These are phyloP conservation scores for Ettlia oleoabundans DNA, from an alignment of 139 green algal genomes.

Conservation along the genomic window DNA sequence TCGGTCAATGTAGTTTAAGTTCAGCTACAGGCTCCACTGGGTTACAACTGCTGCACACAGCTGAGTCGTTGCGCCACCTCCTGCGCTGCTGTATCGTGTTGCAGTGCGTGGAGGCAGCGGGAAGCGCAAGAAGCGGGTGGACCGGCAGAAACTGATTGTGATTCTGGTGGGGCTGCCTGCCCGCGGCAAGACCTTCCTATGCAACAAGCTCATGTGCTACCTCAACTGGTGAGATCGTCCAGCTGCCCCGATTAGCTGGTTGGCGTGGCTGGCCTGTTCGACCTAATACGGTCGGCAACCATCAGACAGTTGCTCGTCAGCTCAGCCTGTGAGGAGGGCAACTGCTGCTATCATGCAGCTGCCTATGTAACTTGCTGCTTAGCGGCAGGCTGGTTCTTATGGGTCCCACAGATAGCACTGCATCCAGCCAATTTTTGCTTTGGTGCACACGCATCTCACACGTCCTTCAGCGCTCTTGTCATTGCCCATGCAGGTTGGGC, in stretches of 20 bases:
- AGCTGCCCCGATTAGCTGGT: too few relatives aligned
- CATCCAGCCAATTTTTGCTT: too few relatives aligned
- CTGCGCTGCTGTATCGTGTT: not conserved
- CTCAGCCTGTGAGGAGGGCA: too few relatives aligned
- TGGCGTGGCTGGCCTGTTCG: too few relatives aligned
- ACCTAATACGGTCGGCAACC: too few relatives aligned
- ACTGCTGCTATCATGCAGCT: too few relatives aligned
- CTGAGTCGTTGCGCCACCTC: not conserved
- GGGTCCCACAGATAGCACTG: too few relatives aligned
- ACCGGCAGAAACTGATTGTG: constrained; percentile 85
- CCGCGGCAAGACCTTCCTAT: constrained; percentile 94
- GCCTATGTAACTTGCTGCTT: too few relatives aligned
- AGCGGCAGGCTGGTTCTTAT: too few relatives aligned
- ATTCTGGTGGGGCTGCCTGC: constrained; percentile 89
- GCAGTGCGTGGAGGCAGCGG: constrained; percentile 1
- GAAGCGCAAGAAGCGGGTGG: constrained; percentile 44
- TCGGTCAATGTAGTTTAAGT: too few relatives aligned
- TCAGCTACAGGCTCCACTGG: not conserved
- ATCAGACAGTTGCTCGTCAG: too few relatives aligned
- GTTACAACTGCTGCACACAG: not conserved
- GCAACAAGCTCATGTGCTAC: constrained; percentile 91
- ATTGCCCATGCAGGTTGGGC: constrained; percentile 77
- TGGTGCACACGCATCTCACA: not conserved
- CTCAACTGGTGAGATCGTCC: constrained; percentile 82
- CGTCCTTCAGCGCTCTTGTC: too few relatives aligned